Evolutionary conservation across 306 rosid species (phyloP).

Genomic region (Pyrus betulifolia): DNA sequence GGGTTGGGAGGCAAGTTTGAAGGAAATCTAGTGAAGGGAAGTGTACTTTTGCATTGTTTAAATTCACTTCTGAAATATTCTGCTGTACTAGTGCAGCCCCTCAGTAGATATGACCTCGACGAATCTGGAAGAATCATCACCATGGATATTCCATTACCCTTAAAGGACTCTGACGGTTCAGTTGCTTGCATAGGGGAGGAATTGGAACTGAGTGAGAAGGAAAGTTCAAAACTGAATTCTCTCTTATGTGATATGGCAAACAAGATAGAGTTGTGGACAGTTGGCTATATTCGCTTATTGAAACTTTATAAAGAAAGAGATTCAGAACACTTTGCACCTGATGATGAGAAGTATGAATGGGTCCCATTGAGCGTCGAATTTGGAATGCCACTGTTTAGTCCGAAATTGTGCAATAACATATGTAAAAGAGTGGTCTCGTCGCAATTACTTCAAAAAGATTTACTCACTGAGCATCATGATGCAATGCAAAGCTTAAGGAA

Average conservation of each 20-base stretch:
- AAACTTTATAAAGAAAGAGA: slow-evolving; percentile 63
- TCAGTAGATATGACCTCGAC: slow-evolving; percentile 66
- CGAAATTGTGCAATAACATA: slow-evolving; percentile 59
- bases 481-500: slow-evolving; percentile 79
- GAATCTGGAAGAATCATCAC: slow-evolving; percentile 58
- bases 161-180: slow-evolving; percentile 78
- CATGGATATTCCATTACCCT: slow-evolving; percentile 83
- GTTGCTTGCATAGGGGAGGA: slow-evolving; percentile 54
- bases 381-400: slow-evolving; percentile 89
- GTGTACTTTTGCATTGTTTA: slow-evolving; percentile 77
- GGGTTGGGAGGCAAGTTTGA: slow-evolving; percentile 85
- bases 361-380: slow-evolving; percentile 89
- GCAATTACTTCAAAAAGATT: slow-evolving; percentile 66
- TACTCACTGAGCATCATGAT: slow-evolving; percentile 64
- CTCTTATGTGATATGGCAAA: slow-evolving; percentile 53
- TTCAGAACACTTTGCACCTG: slow-evolving; percentile 31
- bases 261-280: slow-evolving; percentile 66
- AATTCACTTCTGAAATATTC: slow-evolving; percentile 80
- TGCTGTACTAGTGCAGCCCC: slow-evolving; percentile 89
- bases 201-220: slow-evolving; percentile 56
- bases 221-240: slow-evolving; percentile 50
- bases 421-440: slow-evolving; percentile 81
- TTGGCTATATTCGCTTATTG: slow-evolving; percentile 80
- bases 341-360: slow-evolving; percentile 69
- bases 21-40: slow-evolving; percentile 78